Conservation (phyloP, 2,329 filamentous ascomycete species). For the Epichloe elymi region DNA sequence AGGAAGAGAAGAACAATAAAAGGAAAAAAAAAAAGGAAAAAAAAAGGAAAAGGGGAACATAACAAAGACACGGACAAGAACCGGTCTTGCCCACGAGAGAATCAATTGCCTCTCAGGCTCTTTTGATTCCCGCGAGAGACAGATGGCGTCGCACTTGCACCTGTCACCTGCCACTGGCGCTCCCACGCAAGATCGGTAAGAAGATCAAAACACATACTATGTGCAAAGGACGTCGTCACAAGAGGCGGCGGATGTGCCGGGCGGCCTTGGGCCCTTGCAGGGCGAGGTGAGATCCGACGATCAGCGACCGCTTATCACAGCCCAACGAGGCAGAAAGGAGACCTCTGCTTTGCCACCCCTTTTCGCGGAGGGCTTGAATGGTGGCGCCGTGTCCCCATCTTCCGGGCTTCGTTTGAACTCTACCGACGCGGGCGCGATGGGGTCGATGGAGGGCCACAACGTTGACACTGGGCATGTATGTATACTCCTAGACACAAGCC, state of each 20-base stretch:
- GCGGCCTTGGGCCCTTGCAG: conserved; percentile 1
- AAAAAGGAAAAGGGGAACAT: background rate
- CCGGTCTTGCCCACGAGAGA: too few species aligned
- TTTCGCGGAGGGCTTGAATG: too few species aligned
- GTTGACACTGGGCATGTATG: background rate
- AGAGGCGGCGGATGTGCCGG: background rate
- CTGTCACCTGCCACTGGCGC: too few species aligned
- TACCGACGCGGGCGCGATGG: too few species aligned
- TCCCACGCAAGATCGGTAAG: background rate
- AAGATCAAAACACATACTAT: too few species aligned
- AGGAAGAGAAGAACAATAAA: background rate
- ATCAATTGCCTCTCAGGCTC: background rate
- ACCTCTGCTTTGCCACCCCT: too few species aligned
- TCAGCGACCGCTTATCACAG: background rate
- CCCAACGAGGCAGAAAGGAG: background rate
- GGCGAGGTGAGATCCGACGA: background rate
- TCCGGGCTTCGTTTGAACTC: too few species aligned
- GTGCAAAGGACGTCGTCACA: background rate
- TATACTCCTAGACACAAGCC: too few species aligned
- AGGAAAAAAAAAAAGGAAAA: background rate
- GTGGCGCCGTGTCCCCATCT: too few species aligned
- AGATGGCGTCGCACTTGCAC: background rate
- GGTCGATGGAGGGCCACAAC: background rate
- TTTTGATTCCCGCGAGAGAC: too few species aligned
- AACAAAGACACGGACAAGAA: background rate